Base-by-base conservation (phyloP, 2,329 filamentous ascomycete species). In the Camillea tinctor region DNA sequence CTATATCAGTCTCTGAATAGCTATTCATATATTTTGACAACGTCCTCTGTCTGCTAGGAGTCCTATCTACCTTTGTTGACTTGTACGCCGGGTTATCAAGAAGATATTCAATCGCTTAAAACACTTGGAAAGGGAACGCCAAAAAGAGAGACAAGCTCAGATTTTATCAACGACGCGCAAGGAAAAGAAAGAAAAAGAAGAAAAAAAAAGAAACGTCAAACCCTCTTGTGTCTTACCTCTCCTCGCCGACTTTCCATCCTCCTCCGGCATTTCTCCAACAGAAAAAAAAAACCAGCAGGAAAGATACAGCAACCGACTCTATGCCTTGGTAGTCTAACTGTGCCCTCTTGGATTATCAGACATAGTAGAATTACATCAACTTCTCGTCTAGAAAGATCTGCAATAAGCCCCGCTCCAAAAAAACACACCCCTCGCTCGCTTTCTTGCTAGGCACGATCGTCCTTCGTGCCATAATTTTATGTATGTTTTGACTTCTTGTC, bases 51-150 rank as follows among this genome's bases (percentile, higher is more conserved):
- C 56, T 61, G 57, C 36, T n/a, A 55, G 61, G 65, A 67, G 63
- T 66, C n/a, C 62, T 60, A 63, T 59, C 60, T 57, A 60, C 64
- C 60, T 60, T 65, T 68, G 65, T 72, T 71, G 66, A 68, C 63
- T 58, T 66, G 63, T 60, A 64, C 64, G 60, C 58, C 68, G 64
- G 65, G 65, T 64, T 66, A 64, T 63, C 67, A 69, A 66, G 62
- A 63, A 69, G 65, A 68, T 68, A 73, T 72, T 68, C 71, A 71
- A 69, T 73, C 71, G 70, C 71, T 73, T 72, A 68, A 71, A 69
- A 73, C 71, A 72, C 68, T 66, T 69, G 67, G 66, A 71, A 73
- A 65, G 69, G 70, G 64, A 71, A 70, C 63, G 60, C 56, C 58
- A 59, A 63, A 56, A 64, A 59, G 52, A 54, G 50, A 52, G 49